Percentiles rank a stretch among this genome's conserved stretches.
phyloP scores from a whole-genome alignment of 192 early-diverging fungal genomes.

The Coemansia sp. region DNA sequence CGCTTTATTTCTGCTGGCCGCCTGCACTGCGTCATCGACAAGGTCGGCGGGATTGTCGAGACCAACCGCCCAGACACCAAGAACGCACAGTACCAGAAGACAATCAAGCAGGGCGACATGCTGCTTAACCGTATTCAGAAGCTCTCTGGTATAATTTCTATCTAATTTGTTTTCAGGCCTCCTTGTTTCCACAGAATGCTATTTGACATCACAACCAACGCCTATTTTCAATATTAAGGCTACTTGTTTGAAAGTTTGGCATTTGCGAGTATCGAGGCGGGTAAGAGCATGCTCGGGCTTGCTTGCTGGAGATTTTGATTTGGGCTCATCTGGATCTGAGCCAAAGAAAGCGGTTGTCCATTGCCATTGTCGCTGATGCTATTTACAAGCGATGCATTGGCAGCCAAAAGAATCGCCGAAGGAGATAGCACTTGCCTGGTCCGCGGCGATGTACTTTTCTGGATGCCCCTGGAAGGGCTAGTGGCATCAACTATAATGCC shows the following conservation, averaged over 20 bases:
- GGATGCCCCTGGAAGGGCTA: neutral
- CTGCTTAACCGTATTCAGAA: conserved; percentile 96
- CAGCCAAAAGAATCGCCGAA: neutral
- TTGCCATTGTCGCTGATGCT: neutral
- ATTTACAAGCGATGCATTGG: conserved; percentile 16
- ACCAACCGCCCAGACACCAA: conserved; percentile 98
- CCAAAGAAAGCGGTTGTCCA: neutral
- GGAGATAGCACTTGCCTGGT: neutral
- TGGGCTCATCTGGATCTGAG: conserved; percentile 6
- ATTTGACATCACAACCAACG: neutral
- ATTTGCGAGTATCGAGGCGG: conserved; percentile 18
- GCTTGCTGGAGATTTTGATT: conserved; percentile 1
- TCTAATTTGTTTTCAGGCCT: conserved; percentile 50
- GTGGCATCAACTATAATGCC: neutral
- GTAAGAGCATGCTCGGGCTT: conserved; percentile 3
- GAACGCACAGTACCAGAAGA: conserved; percentile 96
- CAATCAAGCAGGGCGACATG: conserved; percentile 95
- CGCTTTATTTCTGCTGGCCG: conserved; percentile 94
- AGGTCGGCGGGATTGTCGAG: conserved; percentile 95
- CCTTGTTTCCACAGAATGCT: neutral
- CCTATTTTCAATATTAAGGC: no score
- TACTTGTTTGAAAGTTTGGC: conserved; percentile 9
- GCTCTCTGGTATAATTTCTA: conserved; percentile 87
- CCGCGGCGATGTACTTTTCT: conserved; percentile 1
- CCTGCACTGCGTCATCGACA: conserved; percentile 98